phyloP scores from a whole-genome alignment of 192 early-diverging fungal genomes.

The Gaertneriomyces sp. region DNA sequence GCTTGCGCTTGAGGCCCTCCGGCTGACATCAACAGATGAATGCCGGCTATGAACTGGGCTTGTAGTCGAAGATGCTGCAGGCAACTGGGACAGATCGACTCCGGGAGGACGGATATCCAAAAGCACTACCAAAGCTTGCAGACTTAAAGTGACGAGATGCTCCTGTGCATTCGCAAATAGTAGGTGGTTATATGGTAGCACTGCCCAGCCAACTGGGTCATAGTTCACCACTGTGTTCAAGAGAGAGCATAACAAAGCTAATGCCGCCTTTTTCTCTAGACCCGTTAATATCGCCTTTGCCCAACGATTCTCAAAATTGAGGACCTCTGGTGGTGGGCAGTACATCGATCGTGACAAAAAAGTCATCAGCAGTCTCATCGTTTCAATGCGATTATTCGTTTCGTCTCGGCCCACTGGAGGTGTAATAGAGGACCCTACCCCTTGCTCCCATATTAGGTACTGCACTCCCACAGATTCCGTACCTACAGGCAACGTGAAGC shows the following conservation, averaged over 20 bases:
- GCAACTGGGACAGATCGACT: background rate
- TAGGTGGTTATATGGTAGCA: constrained; percentile 81
- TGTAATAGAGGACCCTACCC: constrained; percentile 35
- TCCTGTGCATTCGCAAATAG: constrained; percentile 71
- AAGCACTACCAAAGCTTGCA: constrained; percentile 66
- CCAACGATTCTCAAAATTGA: constrained; percentile 58
- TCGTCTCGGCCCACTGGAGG: constrained; percentile 52
- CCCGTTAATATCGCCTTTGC: constrained; percentile 46
- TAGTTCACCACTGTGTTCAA: constrained; percentile 80
- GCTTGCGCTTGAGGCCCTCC: constrained; percentile 15
- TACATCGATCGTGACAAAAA: constrained; percentile 83
- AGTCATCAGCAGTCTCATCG: constrained; percentile 71
- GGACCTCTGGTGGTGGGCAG: constrained; percentile 47
- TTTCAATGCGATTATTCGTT: constrained; percentile 72
- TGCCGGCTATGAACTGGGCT: constrained; percentile 12
- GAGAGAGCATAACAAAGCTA: constrained; percentile 80
- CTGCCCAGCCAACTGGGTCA: constrained; percentile 80
- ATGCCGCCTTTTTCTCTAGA: constrained; percentile 64
- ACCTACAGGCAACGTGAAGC: constrained; percentile 40
- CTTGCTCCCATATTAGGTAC: constrained; percentile 47
- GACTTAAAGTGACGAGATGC: constrained; percentile 63
- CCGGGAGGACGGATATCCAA: constrained; percentile 54
- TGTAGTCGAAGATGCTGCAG: background rate
- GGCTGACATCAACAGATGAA: constrained; percentile 8
- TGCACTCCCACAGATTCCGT: constrained; percentile 32